Base-by-base conservation (phyloP, 1,139 yeast genomes). In the Williopsis jadinii region DNA sequence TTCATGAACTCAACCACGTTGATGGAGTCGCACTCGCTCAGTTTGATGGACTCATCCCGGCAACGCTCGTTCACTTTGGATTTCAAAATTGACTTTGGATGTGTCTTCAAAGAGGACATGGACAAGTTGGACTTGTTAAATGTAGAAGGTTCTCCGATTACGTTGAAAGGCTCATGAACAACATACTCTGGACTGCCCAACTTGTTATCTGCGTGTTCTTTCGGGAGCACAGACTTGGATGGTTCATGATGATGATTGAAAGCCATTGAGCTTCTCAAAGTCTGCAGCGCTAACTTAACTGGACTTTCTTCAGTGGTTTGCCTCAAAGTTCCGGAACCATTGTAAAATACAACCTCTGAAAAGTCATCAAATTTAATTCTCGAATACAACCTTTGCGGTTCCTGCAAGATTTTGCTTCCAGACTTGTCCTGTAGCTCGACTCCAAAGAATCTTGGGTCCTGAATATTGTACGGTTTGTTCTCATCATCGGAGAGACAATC, bases 1-100 rank as follows among this genome's bases (percentile, higher is more conserved):
- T 47, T 47, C 34, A 63, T 34, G 36, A 64, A 64, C 13, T 62
- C 62, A 6, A 54, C 56, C 32, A 63, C 43, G 6, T 48, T 57
- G n/a, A 63, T 57, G 9, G 47, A 50, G 41, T 64, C 68, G 36
- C 61, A 56, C 28, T 48, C 50, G 11, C 40, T 44, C 0, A 63
- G 63, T 36, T 65, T 47, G 3, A 52, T 28, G 0, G 56, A 51
- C 43, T 64, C 69, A 13, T 46, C 43, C 11, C 52, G 58, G 9
- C 48, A 53, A 36, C 63, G 62, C 19, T 39, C 34, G 41, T 64
- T 64, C 5, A 48, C 33, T 37, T 46, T 60, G 12, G 48, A 57
- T 28, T 61, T 63, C 40, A 64, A 48, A 11, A 62, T 63, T 1
- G 69, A 51, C 33, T 41, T 46, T 41, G 34, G 32, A 4, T 5